phyloP scores from a whole-genome alignment of 768 basidiomycete genomes.

The Chlorophyllum brunneum region DNA sequence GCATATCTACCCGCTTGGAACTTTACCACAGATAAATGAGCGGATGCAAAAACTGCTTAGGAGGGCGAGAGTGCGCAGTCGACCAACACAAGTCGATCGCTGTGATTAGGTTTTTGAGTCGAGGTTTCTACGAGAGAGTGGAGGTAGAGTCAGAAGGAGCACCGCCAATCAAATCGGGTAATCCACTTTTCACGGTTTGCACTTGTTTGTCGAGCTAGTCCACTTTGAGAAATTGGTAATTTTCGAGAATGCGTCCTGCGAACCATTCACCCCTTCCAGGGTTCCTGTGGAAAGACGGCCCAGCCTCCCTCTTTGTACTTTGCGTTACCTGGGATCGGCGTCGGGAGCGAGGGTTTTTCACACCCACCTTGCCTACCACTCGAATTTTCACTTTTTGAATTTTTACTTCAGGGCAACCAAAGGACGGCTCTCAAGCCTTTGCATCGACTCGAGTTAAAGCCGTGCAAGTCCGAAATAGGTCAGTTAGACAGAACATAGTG shows the following conservation, averaged over 20 bases:
- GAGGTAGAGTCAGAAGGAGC: slow-evolving; percentile 4
- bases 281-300: background rate
- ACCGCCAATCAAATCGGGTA: slow-evolving; percentile 5
- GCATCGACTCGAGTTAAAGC: background rate
- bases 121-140: background rate
- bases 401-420: background rate
- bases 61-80: background rate
- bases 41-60: background rate
- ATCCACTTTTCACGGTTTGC: background rate
- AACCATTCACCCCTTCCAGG: background rate
- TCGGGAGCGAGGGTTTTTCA: background rate
- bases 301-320: background rate
- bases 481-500: background rate
- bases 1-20: background rate
- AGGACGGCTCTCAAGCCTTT: background rate
- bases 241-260: background rate
- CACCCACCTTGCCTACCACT: background rate
- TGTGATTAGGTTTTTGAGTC: background rate
- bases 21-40: background rate
- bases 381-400: background rate
- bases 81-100: background rate
- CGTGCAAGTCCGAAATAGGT: slow-evolving; percentile 13
- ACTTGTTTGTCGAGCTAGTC: background rate
- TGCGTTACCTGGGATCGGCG: background rate
- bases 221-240: background rate